These are phyloP conservation scores for Claviceps monticola DNA, from an alignment of 2,329 filamentous ascomycete genomes.

Conservation along the genomic window DNA sequence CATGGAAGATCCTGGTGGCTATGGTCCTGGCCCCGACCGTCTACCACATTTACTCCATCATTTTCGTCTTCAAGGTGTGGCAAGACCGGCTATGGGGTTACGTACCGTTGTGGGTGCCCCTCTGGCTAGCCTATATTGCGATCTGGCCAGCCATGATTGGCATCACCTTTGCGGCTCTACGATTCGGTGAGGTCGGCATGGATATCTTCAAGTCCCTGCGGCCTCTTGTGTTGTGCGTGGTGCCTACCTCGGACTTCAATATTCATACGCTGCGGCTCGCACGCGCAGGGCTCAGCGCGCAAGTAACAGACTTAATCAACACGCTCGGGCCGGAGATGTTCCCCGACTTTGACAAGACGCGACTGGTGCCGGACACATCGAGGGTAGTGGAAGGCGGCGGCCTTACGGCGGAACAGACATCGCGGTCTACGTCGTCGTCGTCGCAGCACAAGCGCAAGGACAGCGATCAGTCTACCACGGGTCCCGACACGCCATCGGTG, in stretches of 20 bases:
- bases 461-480: slow-evolving; percentile 33
- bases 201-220: slow-evolving; percentile 92
- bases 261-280: slow-evolving; percentile 62
- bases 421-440: background rate
- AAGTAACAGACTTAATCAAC: slow-evolving; percentile 89
- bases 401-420: slow-evolving; percentile 9
- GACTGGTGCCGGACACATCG: slow-evolving; percentile 49
- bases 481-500: slow-evolving; percentile 21
- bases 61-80: slow-evolving; percentile 65
- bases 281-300: slow-evolving; percentile 59
- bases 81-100: slow-evolving; percentile 72
- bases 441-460: slow-evolving; percentile 24
- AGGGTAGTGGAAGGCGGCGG: slow-evolving; percentile 21
- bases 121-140: slow-evolving; percentile 61
- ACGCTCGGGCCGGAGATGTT: slow-evolving; percentile 91
- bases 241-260: slow-evolving; percentile 71
- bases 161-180: slow-evolving; percentile 83
- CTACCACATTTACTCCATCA: slow-evolving; percentile 66
- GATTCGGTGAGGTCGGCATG: slow-evolving; percentile 97
- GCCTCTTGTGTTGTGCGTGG: slow-evolving; percentile 72
- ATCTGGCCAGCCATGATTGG: slow-evolving; percentile 72
- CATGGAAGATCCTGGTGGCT: slow-evolving; percentile 86
- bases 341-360: slow-evolving; percentile 76
- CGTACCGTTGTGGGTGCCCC: slow-evolving; percentile 64
- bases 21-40: slow-evolving; percentile 69